Percentiles rank a stretch among this genome's conserved stretches.
Evolutionary conservation across 352 stramenopile genomes (phyloP).

Genomic region (Blastocystis sp.): DNA sequence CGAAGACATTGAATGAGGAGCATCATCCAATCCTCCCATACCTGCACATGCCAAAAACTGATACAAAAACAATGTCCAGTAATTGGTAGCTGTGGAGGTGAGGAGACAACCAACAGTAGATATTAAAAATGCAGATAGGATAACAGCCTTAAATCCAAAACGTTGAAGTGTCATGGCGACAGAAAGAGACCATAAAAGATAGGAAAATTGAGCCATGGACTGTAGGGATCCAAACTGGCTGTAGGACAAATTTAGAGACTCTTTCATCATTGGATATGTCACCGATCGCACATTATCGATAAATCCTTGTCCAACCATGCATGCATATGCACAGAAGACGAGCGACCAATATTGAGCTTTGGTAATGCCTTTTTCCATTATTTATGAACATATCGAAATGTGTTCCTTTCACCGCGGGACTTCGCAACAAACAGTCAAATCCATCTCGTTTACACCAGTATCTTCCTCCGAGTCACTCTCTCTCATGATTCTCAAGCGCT

Average conservation of each 20-base stretch:
- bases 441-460: background rate
- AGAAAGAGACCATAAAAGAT: conserved; percentile 45
- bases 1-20: conserved; percentile 10
- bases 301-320: conserved; percentile 48
- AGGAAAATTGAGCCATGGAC: conserved; percentile 60
- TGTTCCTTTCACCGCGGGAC: background rate
- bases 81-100: background rate
- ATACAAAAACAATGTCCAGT: conserved; percentile 23
- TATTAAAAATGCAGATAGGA: conserved; percentile 24
- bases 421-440: background rate
- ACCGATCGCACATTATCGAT: conserved; percentile 51
- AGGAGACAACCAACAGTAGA: conserved; percentile 27
- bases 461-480: conserved; percentile 45
- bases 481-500: conserved; percentile 45
- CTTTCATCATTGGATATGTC: conserved; percentile 55
- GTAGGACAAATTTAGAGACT: conserved; percentile 26
- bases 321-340: conserved; percentile 17
- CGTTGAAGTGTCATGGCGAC: conserved; percentile 13
- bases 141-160: conserved; percentile 52
- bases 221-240: conserved; percentile 43
- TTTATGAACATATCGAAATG: background rate
- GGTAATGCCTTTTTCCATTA: conserved; percentile 18
- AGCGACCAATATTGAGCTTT: conserved; percentile 58
- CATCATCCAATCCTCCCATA: conserved; percentile 43
- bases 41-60: conserved; percentile 46